Conservation (phyloP, 345 rosid species). For the Aurinia saxatilis region DNA sequence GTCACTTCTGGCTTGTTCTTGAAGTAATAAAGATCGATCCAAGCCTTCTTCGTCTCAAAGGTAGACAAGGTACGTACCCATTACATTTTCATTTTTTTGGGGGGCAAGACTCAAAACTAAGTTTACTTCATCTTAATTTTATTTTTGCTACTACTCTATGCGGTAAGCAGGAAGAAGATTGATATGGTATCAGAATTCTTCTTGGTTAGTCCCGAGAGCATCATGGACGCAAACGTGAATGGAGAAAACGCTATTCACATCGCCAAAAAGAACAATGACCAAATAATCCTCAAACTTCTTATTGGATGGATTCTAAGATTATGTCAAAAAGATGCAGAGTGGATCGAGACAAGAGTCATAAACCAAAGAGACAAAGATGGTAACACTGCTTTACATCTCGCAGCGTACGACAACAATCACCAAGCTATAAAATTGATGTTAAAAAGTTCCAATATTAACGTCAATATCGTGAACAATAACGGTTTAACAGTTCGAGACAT, state of each 20-base stretch:
- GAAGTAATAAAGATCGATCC: slow-evolving; percentile 4
- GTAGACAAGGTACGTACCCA: slow-evolving; percentile 27
- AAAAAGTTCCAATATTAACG: background rate
- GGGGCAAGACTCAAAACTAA: too few relatives aligned
- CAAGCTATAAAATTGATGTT: too few relatives aligned
- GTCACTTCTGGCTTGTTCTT: background rate
- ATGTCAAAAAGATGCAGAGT: background rate
- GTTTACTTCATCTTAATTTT: too few relatives aligned
- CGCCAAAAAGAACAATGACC: background rate
- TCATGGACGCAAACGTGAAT: slow-evolving; percentile 16
- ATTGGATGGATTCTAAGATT: slow-evolving; percentile 18
- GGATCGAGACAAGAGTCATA: background rate
- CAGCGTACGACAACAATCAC: too few relatives aligned
- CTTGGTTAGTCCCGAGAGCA: slow-evolving; percentile 12
- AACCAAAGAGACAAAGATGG: slow-evolving; percentile 26
- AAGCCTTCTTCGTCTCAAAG: slow-evolving; percentile 20
- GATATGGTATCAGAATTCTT: slow-evolving; percentile 21
- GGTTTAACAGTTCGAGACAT: slow-evolving; percentile 24
- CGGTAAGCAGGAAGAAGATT: background rate
- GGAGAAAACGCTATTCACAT: slow-evolving; percentile 25
- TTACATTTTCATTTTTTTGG: too few relatives aligned
- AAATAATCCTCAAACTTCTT: slow-evolving; percentile 13
- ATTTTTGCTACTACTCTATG: slow-evolving; percentile 19
- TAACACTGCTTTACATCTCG: slow-evolving; percentile 24
- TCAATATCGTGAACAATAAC: slow-evolving; percentile 8